Evolutionary conservation across 2,329 filamentous ascomycete genomes (phyloP), one percentile per base, ranked within the genome.

Genomic region (Cercospora sp.): DNA sequence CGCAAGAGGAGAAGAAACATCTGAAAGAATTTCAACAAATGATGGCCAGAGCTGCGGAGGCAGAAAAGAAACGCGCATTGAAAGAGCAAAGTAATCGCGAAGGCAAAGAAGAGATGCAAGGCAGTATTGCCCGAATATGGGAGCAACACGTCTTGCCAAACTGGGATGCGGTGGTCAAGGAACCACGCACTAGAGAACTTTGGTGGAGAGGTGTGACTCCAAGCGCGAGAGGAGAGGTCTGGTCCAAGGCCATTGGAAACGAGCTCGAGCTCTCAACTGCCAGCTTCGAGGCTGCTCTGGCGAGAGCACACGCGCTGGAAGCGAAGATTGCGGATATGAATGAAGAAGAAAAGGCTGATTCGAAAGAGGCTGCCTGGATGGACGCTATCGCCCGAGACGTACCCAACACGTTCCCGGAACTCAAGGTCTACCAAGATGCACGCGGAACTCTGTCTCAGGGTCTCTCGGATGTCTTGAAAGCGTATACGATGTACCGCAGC

Each of bases 1-100:
- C 93, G 1, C 91, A 91, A 64, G 95, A 99, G 79, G 95, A 99
- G 81, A 91, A 88, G 78, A 90, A 90, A 73, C 95, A 99, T 79
- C 78, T 99, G 72, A 93, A 88, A 75, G 89, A 95, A 77, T 95
- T 94, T 77, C 90, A 94, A 80, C 89, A 86, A 78, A 94, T 95
- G 90, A 92, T 94, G 90, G 74, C 87, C 82, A 71, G 84, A 55
- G 85, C 87, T 30, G 82, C 85, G 48, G 87, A 89, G 80, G 82
- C 84, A 66, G 85, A 87, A 68, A 86, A 84, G 74, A 82, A 83
- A 65, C 82, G 81, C 69, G 80, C 80, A 8, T 79, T 82, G 8
- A 82, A 82, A 72, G 81, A 82, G 67, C 83, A 85, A 71, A 84
- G 84, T 68, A 83, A 85, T 67, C 83, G 84, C 72, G 80, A 84